Evolutionary conservation across 495 filamentous ascomycete species (phyloP), one percentile per base, ranked within the genome.

Genomic region (Usnea hakonensis): DNA sequence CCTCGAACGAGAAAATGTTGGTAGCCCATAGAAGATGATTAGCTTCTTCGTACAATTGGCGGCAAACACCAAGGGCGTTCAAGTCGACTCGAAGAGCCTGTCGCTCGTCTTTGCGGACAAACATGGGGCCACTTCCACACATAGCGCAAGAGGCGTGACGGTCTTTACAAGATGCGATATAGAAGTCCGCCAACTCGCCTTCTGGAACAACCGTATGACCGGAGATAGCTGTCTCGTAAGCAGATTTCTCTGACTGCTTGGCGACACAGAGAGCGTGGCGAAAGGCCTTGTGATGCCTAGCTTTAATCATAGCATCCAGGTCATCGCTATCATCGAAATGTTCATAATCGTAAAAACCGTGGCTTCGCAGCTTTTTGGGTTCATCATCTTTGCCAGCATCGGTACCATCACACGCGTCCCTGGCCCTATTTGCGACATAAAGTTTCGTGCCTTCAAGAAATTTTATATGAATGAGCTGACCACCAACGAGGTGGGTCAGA

Each of bases 1-100:
- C 37, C 1, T 53, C 44, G 16, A 66, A 62, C 9, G 64, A 66
- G 64, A 66, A 66, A 16, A 46, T 54, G 21, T 62, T 66, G n/a
- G 64, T 66, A 10, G 55, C 21, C 64, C 64, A 66, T 3, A 66
- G 21, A 26, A 63, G 40, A 1, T 54, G 19, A 35, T 62, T 58
- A 1, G 59, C 59, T 58, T 62, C 59, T 33, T 52, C 44, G 55
- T 57, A 62, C 2, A 66, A 38, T 16, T 62, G 53, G 10, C 60
- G 53, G 46, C 64, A 62, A n/a, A 58, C 54, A n/a, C 43, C 55
- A 11, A 66, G 46, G n/a, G 63, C 35, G 9, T 48, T 46, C 9
- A 65, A 40, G 33, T 64, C 37, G n/a, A 52, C 30, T 17, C n/a
- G 38, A 1, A 32, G 43, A n/a, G 35, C n/a, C 21, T 38, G 21